Conservation (phyloP, 805 yeast species). For the Candida cerambycidarum region DNA sequence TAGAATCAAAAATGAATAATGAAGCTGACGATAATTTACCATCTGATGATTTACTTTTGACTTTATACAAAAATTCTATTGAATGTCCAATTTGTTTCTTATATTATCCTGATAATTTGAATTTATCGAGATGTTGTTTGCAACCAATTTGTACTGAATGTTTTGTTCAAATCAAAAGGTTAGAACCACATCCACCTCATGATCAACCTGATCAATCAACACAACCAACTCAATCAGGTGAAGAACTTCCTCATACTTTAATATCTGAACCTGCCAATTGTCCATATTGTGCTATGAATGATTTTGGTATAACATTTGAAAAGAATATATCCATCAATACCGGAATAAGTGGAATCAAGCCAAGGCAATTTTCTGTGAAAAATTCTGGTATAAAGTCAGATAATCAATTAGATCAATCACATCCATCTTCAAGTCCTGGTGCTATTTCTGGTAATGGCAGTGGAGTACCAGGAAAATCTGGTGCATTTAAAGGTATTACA, state of each 20-base stretch:
- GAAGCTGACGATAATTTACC: conserved; percentile 24
- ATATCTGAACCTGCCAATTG: conserved; percentile 88
- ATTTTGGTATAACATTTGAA: conserved; percentile 82
- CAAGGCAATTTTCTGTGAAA: conserved; percentile 29
- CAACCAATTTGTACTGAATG: conserved; percentile 96
- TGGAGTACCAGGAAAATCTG: neutral
- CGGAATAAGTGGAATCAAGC: conserved; percentile 58
- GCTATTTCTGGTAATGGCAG: neutral
- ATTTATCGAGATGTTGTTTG: conserved; percentile 81
- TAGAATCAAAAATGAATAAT: conserved; percentile 22
- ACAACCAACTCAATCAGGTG: conserved; percentile 20
- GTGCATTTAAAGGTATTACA: conserved; percentile 1
- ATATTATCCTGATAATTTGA: conserved; percentile 75
- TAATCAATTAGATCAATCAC: neutral
- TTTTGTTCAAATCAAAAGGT: conserved; percentile 90
- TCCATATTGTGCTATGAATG: conserved; percentile 88
- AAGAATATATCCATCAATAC: conserved; percentile 55
- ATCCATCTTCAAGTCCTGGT: neutral
- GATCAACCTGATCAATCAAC: conserved; percentile 32
- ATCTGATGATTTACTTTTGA: conserved; percentile 48
- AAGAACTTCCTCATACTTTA: conserved; percentile 56
- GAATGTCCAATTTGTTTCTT: conserved; percentile 97
- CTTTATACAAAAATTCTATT: conserved; percentile 62
- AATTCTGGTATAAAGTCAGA: neutral
- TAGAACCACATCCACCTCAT: conserved; percentile 93